Evolutionary conservation across 1,284 basidiomycete genomes (phyloP), one percentile per base, ranked within the genome.

Genomic region (Moesziomyces globuligerus): DNA sequence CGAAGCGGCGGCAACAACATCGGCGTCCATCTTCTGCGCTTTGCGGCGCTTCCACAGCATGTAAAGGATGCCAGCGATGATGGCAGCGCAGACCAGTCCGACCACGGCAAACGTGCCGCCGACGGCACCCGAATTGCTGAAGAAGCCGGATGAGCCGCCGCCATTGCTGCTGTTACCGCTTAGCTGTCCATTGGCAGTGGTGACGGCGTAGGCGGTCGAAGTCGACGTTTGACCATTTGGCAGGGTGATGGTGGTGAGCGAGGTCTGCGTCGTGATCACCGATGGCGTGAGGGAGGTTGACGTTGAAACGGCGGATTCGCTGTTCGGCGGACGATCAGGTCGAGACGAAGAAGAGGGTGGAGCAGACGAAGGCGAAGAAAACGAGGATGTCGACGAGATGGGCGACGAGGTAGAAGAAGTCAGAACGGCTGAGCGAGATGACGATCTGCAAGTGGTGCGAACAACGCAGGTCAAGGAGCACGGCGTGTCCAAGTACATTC

Each of bases 81-180:
- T 50, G 9, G 57, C 69, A 26, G 64, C 66, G 20, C 62, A 71
- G 21, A 81, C 78, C 18, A 82, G 68, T 38, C 76, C 80, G 25
- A 82, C 80, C 11, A 73, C 80, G 32, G 80, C 79, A 48, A 82
- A 82, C 5, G 76, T 79, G 17, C 80, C 80, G 26, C 79, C 80
- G 10, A 82, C 80, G 4, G 79, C 79, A 21, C 80, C 79, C 8
- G 60, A 60, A 48, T 82, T 79, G 61, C 64, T 41, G 48, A 80
- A 82, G 70, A 79, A 82, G 38, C 62, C 56, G 45, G 40, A 32
- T 23, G 48, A 39, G 20, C 59, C 65, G 20, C 50, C 43, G 48
- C 56, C 41, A 56, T 46, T 62, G 56, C 56, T 38, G 42, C 36
- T 39, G 36, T 51, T 43, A 25, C 70, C 66, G 18, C 45, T 61